These are phyloP conservation scores for thale cress (Arabidopsis thaliana) DNA, from an alignment of 345 rosid species.

Conservation along the genomic window TAIR10.1 NC_003074.8:20473501-20474000, in stretches of 20 bases:
- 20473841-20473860: constrained; percentile 31
- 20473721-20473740: constrained; percentile 36
- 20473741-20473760: constrained; percentile 46
- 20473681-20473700: constrained; percentile 46
- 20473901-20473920: constrained; percentile 74
- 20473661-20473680: constrained; percentile 20
- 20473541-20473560: constrained; percentile 6
- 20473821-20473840: constrained; percentile 30
- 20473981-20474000: constrained; percentile 89
- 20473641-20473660: constrained; percentile 17
- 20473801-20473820: constrained; percentile 44
- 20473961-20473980: constrained; percentile 63
- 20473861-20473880: constrained; percentile 44
- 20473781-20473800: constrained; percentile 41
- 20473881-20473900: constrained; percentile 57
- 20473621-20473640: constrained; percentile 16
- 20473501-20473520: neutral
- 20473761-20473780: constrained; percentile 25
- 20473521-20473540: constrained; percentile 8
- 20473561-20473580: constrained; percentile 18
- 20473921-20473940: constrained; percentile 82
- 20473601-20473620: constrained; percentile 28
- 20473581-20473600: constrained; percentile 4
- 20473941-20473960: constrained; percentile 77
- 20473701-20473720: constrained; percentile 37